A percentile compares a stretch with the other conserved stretches of the same genome.
phyloP scores from a whole-genome alignment of 208 protist species.

The Novymonas esmeraldas region DNA sequence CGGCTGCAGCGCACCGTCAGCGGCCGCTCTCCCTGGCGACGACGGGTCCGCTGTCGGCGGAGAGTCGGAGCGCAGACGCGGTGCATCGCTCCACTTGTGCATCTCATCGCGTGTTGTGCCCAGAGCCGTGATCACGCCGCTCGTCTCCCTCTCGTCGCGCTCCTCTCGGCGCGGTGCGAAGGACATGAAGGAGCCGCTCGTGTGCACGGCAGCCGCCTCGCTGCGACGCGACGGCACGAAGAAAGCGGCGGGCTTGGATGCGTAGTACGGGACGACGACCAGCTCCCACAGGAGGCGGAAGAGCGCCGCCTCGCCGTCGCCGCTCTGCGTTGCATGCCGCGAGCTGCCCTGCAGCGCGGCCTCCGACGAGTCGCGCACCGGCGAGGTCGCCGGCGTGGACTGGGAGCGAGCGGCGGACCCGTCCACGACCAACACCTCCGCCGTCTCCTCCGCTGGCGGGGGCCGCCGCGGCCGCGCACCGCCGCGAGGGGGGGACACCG shows the following conservation, averaged over 20 bases:
- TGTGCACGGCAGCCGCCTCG: neutral
- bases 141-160: conserved; percentile 20
- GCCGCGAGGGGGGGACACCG: neutral
- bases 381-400: neutral
- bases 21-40: neutral
- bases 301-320: conserved; percentile 25
- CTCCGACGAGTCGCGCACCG: neutral
- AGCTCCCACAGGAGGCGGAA: conserved; percentile 45
- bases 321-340: conserved; percentile 10
- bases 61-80: neutral
- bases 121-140: conserved; percentile 25
- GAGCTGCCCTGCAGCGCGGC: neutral
- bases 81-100: conserved; percentile 3
- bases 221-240: neutral
- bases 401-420: neutral
- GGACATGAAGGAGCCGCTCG: conserved; percentile 5
- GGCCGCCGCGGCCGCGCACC: neutral
- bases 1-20: neutral
- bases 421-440: conserved; percentile 23
- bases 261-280: conserved; percentile 52
- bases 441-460: neutral
- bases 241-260: conserved; percentile 2
- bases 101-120: conserved; percentile 2
- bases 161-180: neutral
- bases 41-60: neutral